Base-by-base conservation (phyloP, 1,284 basidiomycete genomes). In the Exobasidium rhododendri region DNA sequence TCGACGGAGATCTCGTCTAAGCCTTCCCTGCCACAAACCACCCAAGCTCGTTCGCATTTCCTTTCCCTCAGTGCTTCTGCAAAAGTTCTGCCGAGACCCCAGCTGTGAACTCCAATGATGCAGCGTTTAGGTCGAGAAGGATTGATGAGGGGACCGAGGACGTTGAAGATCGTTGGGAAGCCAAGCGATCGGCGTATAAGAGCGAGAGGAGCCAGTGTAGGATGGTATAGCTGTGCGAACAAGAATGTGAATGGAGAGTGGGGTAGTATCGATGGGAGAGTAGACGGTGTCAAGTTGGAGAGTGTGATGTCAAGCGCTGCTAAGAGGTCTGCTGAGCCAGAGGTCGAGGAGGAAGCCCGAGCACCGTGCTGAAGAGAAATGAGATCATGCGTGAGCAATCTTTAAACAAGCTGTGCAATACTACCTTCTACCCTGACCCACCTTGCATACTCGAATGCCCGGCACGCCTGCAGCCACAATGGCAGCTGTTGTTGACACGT, bases 121-220 rank as follows among this genome's bases (percentile, higher is more conserved):
- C 76, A 97, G 89, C 24, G 91, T 86, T 28, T 84, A 0, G 94
- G 94, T 20, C 83, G 82, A 0, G 91, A 89, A 0, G 94, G 96
- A 81, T 97, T 97, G 81, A 97, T 89, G 46, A 97, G 85, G 0
- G 94, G 94, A 0, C 96, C 94, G 45, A 97, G 85, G 62, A 96
- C 83, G 82, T 98, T 98, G 86, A 97, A 97, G 83, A 98, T 88
- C 2, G 94, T 97, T 28, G 94, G 90, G 83, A 97, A 97, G 62
- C 93, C 92, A 57, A 98, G 86, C 0, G 86, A 82, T 72, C 89
- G 88, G 58, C 94, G 88, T 74, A 90, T 87, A 0, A 94, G 92
- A 0, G 89, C 91, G 69, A 98, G 85, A 66, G 86, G 84, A 0
- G 89, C 90, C 44, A 97, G 85, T 0, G 90, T 82, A 0, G 94